Conservation (phyloP, 2,329 filamentous ascomycete species). For the Fusarium anguioides region DNA sequence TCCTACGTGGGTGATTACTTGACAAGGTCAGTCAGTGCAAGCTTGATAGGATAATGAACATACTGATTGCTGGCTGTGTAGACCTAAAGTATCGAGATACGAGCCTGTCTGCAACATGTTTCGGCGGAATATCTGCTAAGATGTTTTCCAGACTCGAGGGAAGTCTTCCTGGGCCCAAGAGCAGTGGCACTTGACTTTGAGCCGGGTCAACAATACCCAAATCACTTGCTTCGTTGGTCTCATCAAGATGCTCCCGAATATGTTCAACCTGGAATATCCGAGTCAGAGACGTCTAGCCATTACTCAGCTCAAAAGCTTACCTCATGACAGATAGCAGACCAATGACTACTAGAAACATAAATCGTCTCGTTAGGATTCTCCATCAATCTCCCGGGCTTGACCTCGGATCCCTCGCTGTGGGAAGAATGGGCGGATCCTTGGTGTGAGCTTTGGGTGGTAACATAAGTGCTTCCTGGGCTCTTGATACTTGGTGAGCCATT, state of each 20-base stretch:
- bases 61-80: slow-evolving; percentile 27
- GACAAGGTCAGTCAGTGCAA: not conserved
- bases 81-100: slow-evolving; percentile 36
- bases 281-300: not conserved
- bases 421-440: not conserved
- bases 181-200: slow-evolving; percentile 15
- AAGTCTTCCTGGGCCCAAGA: slow-evolving; percentile 6
- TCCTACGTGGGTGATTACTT: slow-evolving; percentile 31
- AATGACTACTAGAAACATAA: slow-evolving; percentile 37
- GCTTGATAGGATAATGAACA: accelerated
- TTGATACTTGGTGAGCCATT: slow-evolving; percentile 1
- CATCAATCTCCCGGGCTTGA: slow-evolving; percentile 27
- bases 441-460: not conserved
- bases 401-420: not conserved
- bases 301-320: not conserved
- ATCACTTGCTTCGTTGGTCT: not conserved
- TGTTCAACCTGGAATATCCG: slow-evolving; percentile 8
- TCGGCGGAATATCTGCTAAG: slow-evolving; percentile 27
- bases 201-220: slow-evolving; percentile 1
- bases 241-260: slow-evolving; percentile 24
- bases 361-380: slow-evolving; percentile 32
- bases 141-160: slow-evolving; percentile 12
- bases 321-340: slow-evolving; percentile 34
- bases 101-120: slow-evolving; percentile 19
- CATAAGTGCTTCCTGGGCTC: not conserved